Percentiles rank a stretch among this genome's conserved stretches.
Evolutionary conservation across 257 asterid genomes (phyloP).

Genomic region (Oldenlandia corymbosa): DNA sequence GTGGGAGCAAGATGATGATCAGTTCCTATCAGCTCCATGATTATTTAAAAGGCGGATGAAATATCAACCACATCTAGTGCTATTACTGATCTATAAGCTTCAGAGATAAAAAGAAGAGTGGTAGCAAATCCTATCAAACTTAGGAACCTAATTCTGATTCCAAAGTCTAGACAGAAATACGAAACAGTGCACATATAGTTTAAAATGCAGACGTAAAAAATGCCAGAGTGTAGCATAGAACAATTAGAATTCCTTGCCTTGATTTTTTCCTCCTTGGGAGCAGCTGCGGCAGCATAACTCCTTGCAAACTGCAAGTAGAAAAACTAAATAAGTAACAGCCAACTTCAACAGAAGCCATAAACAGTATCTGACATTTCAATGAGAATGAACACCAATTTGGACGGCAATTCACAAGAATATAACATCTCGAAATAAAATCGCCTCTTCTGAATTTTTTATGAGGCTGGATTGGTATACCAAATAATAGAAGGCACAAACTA

Average conservation of each 20-base stretch:
- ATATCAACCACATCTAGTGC: neutral
- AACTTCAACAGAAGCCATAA: neutral
- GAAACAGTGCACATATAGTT: too few relatives aligned
- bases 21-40: neutral
- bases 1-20: neutral
- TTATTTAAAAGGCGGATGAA: neutral
- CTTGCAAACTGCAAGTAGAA: constrained; percentile 49
- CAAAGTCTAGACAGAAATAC: neutral
- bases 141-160: neutral
- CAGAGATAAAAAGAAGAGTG: neutral
- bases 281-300: constrained; percentile 43
- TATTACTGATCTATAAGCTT: neutral
- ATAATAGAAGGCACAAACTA: neutral
- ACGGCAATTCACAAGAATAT: neutral
- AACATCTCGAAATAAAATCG: neutral
- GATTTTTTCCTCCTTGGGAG: constrained; percentile 48
- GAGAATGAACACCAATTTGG: neutral
- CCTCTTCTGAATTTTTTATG: neutral
- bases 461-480: neutral
- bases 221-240: too few relatives aligned
- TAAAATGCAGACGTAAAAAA: too few relatives aligned
- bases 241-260: constrained; percentile 36
- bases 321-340: neutral
- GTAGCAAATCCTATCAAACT: neutral
- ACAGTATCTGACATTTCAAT: neutral